Base-by-base conservation (phyloP, 1,284 basidiomycete genomes). In the Fomes fomentarius region DNA sequence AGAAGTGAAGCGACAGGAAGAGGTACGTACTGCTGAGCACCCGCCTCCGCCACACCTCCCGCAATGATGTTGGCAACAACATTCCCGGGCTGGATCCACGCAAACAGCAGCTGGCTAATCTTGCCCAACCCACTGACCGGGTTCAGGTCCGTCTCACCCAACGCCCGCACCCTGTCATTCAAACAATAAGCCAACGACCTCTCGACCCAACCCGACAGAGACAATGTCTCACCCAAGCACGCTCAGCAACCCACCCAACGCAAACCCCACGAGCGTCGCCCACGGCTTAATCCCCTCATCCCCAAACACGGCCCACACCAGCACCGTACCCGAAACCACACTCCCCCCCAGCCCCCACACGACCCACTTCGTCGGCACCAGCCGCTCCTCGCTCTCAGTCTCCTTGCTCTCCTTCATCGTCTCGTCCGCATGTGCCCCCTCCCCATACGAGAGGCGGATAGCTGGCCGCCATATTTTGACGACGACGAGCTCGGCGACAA, bases 21-120 rank as follows among this genome's bases (percentile, higher is more conserved):
- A 22, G 17, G 12, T 34, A 75, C 87, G 63, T 66, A 93, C 86
- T 97, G 94, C 74, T 93, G 92, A 22, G 96, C 96, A 15, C 96
- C 96, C 25, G 96, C 96, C 75, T 98, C 96, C 5, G 94, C 91
- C 14, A 98, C 94, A 31, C 94, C 96, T 10, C 96, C 96, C 2
- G 96, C 96, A 52, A 98, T 93, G 66, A 98, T 90, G 68, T 98
- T 98, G 4, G 96, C 96, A 3, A 98, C 92, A 17, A 97, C 84
- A 66, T 95, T 96, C 28, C 94, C 92, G 0, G 96, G 96, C 69
- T 97, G 95, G 40, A 98, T 82, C 74, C 96, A 87, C 1, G 94
- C 95, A 65, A 98, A 98, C 57, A 98, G 78, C 15, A 98, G 79
- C 67, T 98, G 96, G 42, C 91, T 94, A 61, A 98, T 90, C 74